These are phyloP conservation scores for Fusarium floridanum DNA, from an alignment of 2,329 filamentous ascomycete genomes.

Conservation along the genomic window DNA sequence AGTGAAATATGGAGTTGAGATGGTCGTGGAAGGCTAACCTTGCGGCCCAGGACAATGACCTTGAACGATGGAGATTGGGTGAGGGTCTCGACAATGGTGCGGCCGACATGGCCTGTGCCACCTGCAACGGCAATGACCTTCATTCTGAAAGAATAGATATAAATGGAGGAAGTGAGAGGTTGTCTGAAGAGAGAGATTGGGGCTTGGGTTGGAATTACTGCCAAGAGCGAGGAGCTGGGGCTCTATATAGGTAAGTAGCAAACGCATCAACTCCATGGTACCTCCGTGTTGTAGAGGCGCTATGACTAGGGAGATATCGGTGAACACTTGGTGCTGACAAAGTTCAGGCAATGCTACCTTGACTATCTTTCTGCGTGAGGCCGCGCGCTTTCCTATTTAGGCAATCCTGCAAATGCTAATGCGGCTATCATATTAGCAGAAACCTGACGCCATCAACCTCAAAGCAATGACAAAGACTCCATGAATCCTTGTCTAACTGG, in stretches of 20 bases:
- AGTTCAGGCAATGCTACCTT: background rate
- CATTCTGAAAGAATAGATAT: background rate
- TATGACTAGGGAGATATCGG: background rate
- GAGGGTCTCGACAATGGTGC: background rate
- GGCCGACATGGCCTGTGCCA: background rate
- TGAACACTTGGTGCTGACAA: background rate
- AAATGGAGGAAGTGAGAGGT: background rate
- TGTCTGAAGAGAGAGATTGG: background rate
- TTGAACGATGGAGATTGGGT: background rate
- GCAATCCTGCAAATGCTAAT: background rate
- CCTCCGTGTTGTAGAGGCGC: no score
- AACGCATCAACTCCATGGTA: no score
- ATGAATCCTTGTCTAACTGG: background rate
- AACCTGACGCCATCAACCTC: background rate
- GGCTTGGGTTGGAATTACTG: background rate
- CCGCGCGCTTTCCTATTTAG: constrained; percentile 5
- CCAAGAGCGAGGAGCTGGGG: background rate
- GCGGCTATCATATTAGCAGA: background rate
- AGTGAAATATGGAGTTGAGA: background rate
- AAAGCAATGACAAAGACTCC: constrained; percentile 5
- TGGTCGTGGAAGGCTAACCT: background rate
- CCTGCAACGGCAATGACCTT: background rate
- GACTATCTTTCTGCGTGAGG: background rate
- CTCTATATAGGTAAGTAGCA: background rate
- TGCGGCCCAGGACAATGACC: background rate